Conservation (phyloP, 2,329 filamentous ascomycete genomes). For the Aspergillus versicolor region DNA sequence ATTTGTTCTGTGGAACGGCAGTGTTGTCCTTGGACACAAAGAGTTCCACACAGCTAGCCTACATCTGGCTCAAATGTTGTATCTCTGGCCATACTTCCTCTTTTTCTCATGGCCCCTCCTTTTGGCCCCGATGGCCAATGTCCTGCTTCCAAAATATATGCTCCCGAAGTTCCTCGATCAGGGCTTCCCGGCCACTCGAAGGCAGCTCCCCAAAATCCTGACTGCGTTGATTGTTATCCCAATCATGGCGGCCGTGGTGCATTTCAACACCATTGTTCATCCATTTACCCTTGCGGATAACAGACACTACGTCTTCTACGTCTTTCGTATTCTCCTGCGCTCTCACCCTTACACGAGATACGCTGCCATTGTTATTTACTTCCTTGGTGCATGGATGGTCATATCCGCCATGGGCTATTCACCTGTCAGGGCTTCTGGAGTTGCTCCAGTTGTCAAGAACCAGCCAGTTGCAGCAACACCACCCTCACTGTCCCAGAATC, state of each 20-base stretch:
- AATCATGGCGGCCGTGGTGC: conserved; percentile 55
- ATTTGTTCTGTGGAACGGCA: conserved; percentile 84
- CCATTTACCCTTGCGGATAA: conserved; percentile 97
- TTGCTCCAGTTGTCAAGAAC: conserved; percentile 18
- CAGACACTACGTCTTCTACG: conserved; percentile 94
- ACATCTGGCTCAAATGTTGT: conserved; percentile 89
- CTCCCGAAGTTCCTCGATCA: conserved; percentile 37
- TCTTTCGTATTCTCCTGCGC: conserved; percentile 81
- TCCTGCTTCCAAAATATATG: conserved; percentile 32
- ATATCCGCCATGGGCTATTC: conserved; percentile 61
- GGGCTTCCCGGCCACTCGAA: conserved; percentile 31
- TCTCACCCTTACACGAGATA: conserved; percentile 65
- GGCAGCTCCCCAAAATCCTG: conserved; percentile 39
- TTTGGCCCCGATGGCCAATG: conserved; percentile 53
- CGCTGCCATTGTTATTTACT: conserved; percentile 67
- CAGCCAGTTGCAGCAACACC: conserved; percentile 12
- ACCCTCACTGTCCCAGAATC: neutral
- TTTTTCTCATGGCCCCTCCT: conserved; percentile 88
- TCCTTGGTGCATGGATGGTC: conserved; percentile 65
- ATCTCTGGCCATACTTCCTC: conserved; percentile 84
- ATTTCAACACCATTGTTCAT: conserved; percentile 88
- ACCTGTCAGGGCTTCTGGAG: conserved; percentile 20
- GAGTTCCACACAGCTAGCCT: conserved; percentile 88
- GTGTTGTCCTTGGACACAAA: conserved; percentile 93
- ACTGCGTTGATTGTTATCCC: conserved; percentile 38